phyloP scores from a whole-genome alignment of 306 rosid genomes.

The Begonia masoniana region DNA sequence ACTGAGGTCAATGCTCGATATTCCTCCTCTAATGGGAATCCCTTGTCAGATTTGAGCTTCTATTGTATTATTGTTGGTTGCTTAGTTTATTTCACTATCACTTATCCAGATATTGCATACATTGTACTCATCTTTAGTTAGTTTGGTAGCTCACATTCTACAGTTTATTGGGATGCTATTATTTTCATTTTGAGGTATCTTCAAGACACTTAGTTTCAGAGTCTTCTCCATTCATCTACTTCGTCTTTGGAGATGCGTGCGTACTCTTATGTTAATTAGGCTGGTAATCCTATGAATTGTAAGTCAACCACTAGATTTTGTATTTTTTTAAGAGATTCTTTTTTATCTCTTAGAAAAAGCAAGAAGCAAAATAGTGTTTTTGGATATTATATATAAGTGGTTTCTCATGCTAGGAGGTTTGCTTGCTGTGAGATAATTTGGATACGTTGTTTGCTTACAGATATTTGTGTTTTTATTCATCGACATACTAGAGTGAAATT shows the following conservation, averaged over 20 bases:
- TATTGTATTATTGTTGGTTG: not conserved
- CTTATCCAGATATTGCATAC: not conserved
- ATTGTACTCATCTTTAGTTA: not conserved
- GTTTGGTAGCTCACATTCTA: not conserved
- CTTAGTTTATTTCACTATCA: conserved; percentile 3
- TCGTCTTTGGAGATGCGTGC: not conserved
- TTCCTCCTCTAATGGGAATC: not conserved
- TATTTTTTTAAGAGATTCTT: too few species aligned
- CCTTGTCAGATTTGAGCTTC: not conserved
- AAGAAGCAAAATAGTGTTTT: too few species aligned
- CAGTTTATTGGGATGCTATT: not conserved
- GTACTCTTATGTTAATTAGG: not conserved
- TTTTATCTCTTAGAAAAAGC: too few species aligned
- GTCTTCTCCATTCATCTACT: not conserved
- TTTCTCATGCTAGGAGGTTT: too few species aligned
- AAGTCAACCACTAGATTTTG: too few species aligned
- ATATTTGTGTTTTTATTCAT: too few species aligned
- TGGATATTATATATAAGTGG: too few species aligned
- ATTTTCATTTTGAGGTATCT: not conserved
- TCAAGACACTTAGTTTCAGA: not conserved
- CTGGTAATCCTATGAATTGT: not conserved
- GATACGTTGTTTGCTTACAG: too few species aligned
- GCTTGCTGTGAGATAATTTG: too few species aligned
- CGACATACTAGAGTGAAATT: too few species aligned
- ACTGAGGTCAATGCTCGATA: not conserved